Base-by-base conservation (phyloP, 208 protist genomes). In the Trypanosoma conorhini region DNA sequence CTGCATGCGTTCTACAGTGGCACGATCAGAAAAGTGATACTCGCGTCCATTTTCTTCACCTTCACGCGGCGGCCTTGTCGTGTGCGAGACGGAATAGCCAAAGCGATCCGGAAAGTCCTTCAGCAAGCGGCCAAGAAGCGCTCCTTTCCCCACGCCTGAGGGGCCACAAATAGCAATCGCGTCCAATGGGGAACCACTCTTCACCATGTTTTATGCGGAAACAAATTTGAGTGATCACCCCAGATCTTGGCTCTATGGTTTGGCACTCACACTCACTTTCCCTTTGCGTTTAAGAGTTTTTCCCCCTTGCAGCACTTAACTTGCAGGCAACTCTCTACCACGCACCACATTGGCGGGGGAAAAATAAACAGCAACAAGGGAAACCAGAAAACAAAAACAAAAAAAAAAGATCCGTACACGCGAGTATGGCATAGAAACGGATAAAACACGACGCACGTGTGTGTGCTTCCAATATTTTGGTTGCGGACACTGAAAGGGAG, bases 71-170 rank as follows among this genome's bases (percentile, higher is more conserved):
- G 78, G 64, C 10, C 97, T 87, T 19, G 93, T 98, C 24, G 97
- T 98, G 86, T 97, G 92, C 26, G 92, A 97, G 54, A 98, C 88
- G 48, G 86, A 96, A 72, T 97, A 98, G 61, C 87, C 93, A 67
- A 98, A 97, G 46, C 56, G 72, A 31, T 80, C 74, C 10, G 83
- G 74, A 62, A 82, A 94, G 44, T 92, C 83, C 35, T 42, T 69
- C 61, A 97, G 81, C 30, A 98, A 86, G 17, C 83, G 79, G 42
- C 82, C 70, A 62, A 98, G 74, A 33, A 98, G 85, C 48, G 96
- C 97, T 38, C 90, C 85, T 77, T 98, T 98, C 58, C 96, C 96
- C 3, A 97, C 93, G 38, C 96, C 96, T 22, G 85, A 92, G 8
- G 96, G 96, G 0, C 96, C 96, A 70, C 87, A 94, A 31, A 98